A percentile compares a stretch with the other conserved stretches of the same genome.
These are phyloP conservation scores for Xylaria sp. DNA, from an alignment of 2,329 filamentous ascomycete genomes.

Conservation along the genomic window DNA sequence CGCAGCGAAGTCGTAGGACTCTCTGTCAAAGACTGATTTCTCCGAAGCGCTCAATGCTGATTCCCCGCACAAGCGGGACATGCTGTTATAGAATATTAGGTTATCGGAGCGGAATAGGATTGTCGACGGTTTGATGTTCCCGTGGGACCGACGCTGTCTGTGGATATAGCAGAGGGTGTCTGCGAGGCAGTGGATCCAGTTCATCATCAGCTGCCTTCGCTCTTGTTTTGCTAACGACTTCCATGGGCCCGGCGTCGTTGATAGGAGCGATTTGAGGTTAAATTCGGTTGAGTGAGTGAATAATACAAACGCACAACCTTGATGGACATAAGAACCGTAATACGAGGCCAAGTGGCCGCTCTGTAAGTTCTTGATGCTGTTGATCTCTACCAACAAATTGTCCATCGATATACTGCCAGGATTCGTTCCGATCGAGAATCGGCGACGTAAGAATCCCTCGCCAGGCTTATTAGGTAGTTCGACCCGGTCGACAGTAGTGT, in stretches of 20 bases:
- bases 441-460: conserved; percentile 61
- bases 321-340: conserved; percentile 72
- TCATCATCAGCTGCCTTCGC: conserved; percentile 65
- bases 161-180: conserved; percentile 74
- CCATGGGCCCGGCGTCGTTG: conserved; percentile 65
- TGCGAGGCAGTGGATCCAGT: conserved; percentile 77
- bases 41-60: conserved; percentile 50
- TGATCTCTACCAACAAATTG: conserved; percentile 67
- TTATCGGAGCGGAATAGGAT: conserved; percentile 70
- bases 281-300: conserved; percentile 71
- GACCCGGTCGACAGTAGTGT: conserved; percentile 60
- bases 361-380: conserved; percentile 61
- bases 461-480: conserved; percentile 67
- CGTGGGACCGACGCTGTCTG: conserved; percentile 66
- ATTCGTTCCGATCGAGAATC: conserved; percentile 57
- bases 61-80: conserved; percentile 55
- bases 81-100: conserved; percentile 70
- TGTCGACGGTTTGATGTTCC: conserved; percentile 73
- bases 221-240: conserved; percentile 66
- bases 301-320: conserved; percentile 67
- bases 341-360: conserved; percentile 74
- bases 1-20: conserved; percentile 74
- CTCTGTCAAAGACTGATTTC: conserved; percentile 63
- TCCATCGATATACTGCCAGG: conserved; percentile 53
- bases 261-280: conserved; percentile 70